Evolutionary conservation across 2,329 filamentous ascomycete species (phyloP).

Genomic region (Westerdykella sp.): DNA sequence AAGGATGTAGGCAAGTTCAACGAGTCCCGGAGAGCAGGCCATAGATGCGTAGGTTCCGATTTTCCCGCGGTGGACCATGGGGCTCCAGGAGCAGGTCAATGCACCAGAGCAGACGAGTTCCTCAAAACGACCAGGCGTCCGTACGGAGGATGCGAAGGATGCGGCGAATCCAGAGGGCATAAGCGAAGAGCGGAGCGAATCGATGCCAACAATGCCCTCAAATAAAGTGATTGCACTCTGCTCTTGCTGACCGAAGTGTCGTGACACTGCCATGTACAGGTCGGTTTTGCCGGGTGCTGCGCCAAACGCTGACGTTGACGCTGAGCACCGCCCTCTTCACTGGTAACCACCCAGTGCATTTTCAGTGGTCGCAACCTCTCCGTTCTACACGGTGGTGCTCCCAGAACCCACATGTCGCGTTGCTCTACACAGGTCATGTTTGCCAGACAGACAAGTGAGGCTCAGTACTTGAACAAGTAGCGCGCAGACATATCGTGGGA

Average conservation of each 20-base stretch:
- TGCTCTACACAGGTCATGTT: conserved; percentile 25
- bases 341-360: not conserved
- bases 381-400: not conserved
- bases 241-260: not conserved
- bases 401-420: conserved; percentile 27
- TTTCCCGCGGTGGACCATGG: conserved; percentile 15
- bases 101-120: not conserved
- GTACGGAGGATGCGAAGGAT: not conserved
- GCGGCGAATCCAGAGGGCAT: not conserved
- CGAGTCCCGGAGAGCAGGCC: conserved; percentile 15
- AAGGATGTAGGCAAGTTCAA: conserved; percentile 18
- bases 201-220: not conserved
- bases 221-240: not conserved
- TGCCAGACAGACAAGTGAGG: conserved; percentile 20
- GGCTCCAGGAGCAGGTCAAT: conserved; percentile 21
- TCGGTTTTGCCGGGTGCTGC: not conserved
- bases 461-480: not conserved
- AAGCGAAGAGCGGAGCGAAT: not conserved
- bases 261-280: not conserved
- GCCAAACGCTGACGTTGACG: not conserved
- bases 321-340: not conserved
- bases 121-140: not conserved
- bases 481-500: too few species aligned
- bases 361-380: not conserved
- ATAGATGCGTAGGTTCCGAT: conserved; percentile 16